These are phyloP conservation scores for Blepharisma japonicum DNA, from an alignment of 73 alveolate genomes.

Conservation along the genomic window DNA sequence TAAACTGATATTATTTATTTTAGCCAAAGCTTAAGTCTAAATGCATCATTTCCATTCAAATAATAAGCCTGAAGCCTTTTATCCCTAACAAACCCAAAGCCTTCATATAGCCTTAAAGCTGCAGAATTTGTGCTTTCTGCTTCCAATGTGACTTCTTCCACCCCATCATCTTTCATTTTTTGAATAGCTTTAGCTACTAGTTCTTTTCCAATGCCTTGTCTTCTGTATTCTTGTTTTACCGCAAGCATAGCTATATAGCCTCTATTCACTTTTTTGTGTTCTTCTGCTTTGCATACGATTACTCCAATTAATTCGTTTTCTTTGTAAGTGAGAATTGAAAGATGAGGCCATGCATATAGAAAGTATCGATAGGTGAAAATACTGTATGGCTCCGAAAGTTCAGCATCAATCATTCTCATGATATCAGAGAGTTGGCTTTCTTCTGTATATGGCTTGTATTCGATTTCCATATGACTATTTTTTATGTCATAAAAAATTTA, in stretches of 20 bases:
- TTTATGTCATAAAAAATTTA: too few species aligned
- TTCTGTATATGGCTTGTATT: conserved; percentile 35
- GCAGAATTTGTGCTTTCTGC: conserved; percentile 89
- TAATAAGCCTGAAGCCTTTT: conserved; percentile 86
- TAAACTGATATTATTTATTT: not conserved
- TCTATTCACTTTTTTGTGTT: conserved; percentile 52
- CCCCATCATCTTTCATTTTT: conserved; percentile 71
- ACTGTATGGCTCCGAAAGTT: conserved; percentile 95
- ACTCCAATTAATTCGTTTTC: conserved; percentile 71
- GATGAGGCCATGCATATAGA: conserved; percentile 89
- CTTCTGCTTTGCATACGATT: conserved; percentile 62
- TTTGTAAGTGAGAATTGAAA: conserved; percentile 65
- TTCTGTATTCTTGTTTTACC: conserved; percentile 85
- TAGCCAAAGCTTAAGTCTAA: conserved; percentile 79
- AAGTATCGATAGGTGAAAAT: conserved; percentile 93
- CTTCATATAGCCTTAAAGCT: conserved; percentile 86
- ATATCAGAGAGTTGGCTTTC: conserved; percentile 43
- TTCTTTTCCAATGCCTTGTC: conserved; percentile 87
- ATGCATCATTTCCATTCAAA: conserved; percentile 97
- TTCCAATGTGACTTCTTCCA: conserved; percentile 87
- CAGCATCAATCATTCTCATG: conserved; percentile 82
- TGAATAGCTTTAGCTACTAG: conserved; percentile 77
- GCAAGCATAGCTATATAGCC: conserved; percentile 98
- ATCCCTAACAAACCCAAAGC: conserved; percentile 93
- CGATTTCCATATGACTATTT: conserved; percentile 32